These are phyloP conservation scores for Coix lacrymajobi DNA, from an alignment of 176 grass and related monocot genomes.

Conservation along the genomic window DNA sequence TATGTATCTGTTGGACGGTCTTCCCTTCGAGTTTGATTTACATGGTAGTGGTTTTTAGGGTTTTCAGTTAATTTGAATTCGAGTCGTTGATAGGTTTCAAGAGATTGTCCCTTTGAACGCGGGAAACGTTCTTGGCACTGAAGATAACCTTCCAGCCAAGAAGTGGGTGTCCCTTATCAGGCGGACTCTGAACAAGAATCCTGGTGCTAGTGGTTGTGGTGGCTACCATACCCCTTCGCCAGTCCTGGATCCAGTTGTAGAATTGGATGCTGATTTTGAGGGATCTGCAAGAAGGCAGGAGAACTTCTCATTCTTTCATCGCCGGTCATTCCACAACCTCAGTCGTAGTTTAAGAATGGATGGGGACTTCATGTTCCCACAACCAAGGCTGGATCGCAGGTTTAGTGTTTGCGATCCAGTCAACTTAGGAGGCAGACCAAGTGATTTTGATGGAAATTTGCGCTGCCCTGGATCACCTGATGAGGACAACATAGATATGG, in stretches of 20 bases:
- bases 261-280: conserved; percentile 87
- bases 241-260: conserved; percentile 54
- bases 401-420: conserved; percentile 76
- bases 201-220: conserved; percentile 37
- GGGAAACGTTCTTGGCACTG: conserved; percentile 79
- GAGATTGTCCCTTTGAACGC: conserved; percentile 92
- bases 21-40: neutral
- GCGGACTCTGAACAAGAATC: conserved; percentile 61
- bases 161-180: conserved; percentile 86
- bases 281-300: conserved; percentile 56
- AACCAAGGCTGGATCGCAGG: conserved; percentile 63
- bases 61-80: conserved; percentile 21
- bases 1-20: conserved; percentile 1
- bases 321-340: conserved; percentile 66
- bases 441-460: conserved; percentile 58
- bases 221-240: conserved; percentile 58
- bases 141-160: conserved; percentile 78
- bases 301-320: conserved; percentile 55
- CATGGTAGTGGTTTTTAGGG: neutral
- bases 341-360: conserved; percentile 79
- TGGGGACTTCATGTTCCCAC: conserved; percentile 39
- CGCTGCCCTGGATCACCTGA: conserved; percentile 53
- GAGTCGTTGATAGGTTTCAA: conserved; percentile 53
- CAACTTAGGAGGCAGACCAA: conserved; percentile 57
- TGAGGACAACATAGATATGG: conserved; percentile 50